Base-by-base conservation (phyloP, 208 protist genomes). In the Strigomonas culicis region DNA sequence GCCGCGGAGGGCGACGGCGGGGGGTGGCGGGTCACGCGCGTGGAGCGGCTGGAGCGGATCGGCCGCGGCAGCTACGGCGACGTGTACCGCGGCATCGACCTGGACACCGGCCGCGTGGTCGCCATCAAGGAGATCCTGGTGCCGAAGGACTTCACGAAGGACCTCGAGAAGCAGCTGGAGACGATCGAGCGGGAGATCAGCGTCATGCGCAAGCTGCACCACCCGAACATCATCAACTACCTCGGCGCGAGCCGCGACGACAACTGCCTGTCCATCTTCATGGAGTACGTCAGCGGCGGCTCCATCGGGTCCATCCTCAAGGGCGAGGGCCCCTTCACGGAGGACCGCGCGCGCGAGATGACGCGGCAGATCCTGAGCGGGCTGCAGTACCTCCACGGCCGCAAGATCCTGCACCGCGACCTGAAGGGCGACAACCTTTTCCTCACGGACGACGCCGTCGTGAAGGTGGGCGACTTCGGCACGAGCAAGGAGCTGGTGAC, bases 361-460 rank as follows among this genome's bases (percentile, higher is more conserved):
- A 94, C 89, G 4, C 53, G 55, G 15, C 94, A 98, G 78, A 68
- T 98, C 31, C 75, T 97, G 22, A 61, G 75, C 30, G 94, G 92
- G 25, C 68, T 98, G 3, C 75, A 87, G 50, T 98, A 98, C 66
- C 75, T 97, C n/a, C 94, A 97, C 66, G 65, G 50, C 22, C 66
- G 78, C 19, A 67, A 79, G 44, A 93, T 98, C 64, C 67, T 97
- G 21, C 95, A 98, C 59, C 79, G 93, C 25, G 95, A 98, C 59
- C 58, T 98, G 34, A 97, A 97, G 41, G 88, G 89, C 25, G 93
- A 97, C 66, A 97, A 98, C 57, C 66, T 98, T 4, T 95, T 97
- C 51, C 56, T 97, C 25, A 85, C 81, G 24, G 73, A 90, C 41
- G 75, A 91, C 46, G 73, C 70, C 41, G 66, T 88, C 15, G 77